Conservation (phyloP, 2,329 filamentous ascomycete genomes). For the Trichophyton simii region DNA sequence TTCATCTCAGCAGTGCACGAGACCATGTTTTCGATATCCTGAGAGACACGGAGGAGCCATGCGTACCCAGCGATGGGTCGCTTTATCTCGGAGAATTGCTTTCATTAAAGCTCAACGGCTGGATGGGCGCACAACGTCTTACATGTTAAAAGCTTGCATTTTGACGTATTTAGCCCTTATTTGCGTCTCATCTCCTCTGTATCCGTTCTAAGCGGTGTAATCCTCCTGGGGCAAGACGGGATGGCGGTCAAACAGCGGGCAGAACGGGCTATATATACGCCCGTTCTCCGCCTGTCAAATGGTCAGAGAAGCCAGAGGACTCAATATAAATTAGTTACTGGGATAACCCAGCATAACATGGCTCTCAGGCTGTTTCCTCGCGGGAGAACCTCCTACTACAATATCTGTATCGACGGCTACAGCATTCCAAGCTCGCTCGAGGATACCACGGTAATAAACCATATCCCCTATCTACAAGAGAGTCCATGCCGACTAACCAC, state of each 20-base stretch:
- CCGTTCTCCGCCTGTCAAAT: not conserved
- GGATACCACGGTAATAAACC: not conserved
- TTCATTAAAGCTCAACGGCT: constrained; percentile 11
- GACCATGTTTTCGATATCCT: too few relatives aligned
- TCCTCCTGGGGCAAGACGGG: not conserved
- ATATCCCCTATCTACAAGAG: not conserved
- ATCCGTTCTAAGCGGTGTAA: not conserved
- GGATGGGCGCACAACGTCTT: not conserved
- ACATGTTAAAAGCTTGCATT: too few relatives aligned
- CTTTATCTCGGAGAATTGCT: constrained; percentile 12
- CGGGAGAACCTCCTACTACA: not conserved
- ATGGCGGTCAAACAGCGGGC: not conserved
- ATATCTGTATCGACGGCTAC: not conserved
- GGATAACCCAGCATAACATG: not conserved
- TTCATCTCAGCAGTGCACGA: constrained; percentile 15
- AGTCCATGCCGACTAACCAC: not conserved
- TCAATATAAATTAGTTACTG: not conserved
- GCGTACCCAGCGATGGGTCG: constrained; percentile 15
- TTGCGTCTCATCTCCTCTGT: not conserved
- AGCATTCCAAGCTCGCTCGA: not conserved
- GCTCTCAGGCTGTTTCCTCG: not conserved
- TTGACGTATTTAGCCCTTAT: not conserved
- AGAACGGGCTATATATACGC: not conserved
- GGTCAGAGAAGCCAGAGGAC: not conserved
- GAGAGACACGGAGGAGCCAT: constrained; percentile 18